Conservation (phyloP, 768 basidiomycete species). For the Boletus insuetus region DNA sequence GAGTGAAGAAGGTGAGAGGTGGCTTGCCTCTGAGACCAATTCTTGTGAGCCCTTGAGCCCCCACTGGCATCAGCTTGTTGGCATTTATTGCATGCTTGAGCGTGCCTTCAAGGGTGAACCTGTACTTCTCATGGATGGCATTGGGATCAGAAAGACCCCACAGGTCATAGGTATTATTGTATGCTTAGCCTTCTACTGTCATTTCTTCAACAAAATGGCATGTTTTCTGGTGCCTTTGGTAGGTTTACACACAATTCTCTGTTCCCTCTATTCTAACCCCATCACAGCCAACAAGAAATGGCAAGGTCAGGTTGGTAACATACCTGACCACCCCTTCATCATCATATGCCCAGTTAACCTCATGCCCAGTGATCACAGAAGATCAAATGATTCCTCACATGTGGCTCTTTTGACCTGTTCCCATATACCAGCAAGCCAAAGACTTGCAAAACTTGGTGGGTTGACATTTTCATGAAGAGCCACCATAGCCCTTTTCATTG, state of each 20-base stretch:
- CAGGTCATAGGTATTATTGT: conserved; percentile 18
- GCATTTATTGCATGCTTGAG: conserved; percentile 19
- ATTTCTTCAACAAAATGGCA: not conserved
- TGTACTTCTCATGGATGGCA: conserved; percentile 23
- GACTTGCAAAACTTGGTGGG: not conserved
- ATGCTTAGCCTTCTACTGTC: conserved; percentile 4
- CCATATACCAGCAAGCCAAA: not conserved
- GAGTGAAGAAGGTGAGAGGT: conserved; percentile 7
- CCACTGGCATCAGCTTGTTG: conserved; percentile 21
- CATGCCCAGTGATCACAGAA: not conserved
- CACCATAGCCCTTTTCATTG: not conserved
- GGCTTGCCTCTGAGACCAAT: not conserved
- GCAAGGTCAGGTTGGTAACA: not conserved
- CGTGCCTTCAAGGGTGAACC: not conserved
- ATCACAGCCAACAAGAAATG: not conserved
- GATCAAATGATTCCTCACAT: not conserved
- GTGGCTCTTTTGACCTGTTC: not conserved
- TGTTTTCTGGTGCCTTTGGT: not conserved
- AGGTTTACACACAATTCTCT: too few relatives aligned
- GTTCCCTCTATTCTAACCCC: too few relatives aligned
- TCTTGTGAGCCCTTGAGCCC: not conserved
- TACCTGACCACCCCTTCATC: not conserved
- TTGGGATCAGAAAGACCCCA: conserved; percentile 24
- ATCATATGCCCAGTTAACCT: not conserved
- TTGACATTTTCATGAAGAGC: not conserved